A percentile compares a stretch with the other conserved stretches of the same genome.
These are phyloP conservation scores for Porphyrellus cyaneotinctus DNA, from an alignment of 768 basidiomycete genomes.

Conservation along the genomic window DNA sequence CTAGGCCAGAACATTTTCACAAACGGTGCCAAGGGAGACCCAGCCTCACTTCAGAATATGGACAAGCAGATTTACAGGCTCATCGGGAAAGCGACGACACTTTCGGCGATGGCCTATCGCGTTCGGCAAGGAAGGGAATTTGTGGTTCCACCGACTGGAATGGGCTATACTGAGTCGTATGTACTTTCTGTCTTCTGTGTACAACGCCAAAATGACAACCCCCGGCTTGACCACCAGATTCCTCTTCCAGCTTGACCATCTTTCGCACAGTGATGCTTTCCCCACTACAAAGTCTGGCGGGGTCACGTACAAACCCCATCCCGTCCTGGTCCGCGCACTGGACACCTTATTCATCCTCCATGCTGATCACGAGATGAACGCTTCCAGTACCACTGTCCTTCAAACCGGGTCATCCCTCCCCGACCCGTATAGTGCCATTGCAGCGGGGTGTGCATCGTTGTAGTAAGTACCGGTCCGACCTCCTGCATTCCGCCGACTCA, in stretches of 20 bases:
- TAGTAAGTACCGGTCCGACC: slow-evolving; percentile 53
- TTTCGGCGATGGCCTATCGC: slow-evolving; percentile 95
- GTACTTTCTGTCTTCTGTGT: not conserved
- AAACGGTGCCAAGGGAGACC: slow-evolving; percentile 60
- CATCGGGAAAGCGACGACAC: slow-evolving; percentile 83
- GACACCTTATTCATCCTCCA: slow-evolving; percentile 86
- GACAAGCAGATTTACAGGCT: slow-evolving; percentile 90
- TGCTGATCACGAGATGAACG: slow-evolving; percentile 90
- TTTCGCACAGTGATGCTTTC: slow-evolving; percentile 36
- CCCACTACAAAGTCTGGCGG: slow-evolving; percentile 42
- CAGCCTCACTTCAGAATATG: slow-evolving; percentile 68
- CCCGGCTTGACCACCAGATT: slow-evolving; percentile 44
- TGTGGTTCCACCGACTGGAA: slow-evolving; percentile 74
- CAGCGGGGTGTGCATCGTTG: slow-evolving; percentile 85
- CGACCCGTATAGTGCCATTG: slow-evolving; percentile 85
- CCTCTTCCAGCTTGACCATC: slow-evolving; percentile 87
- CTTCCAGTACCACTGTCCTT: slow-evolving; percentile 78
- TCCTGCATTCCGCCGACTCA: not conserved
- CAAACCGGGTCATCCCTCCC: slow-evolving; percentile 88
- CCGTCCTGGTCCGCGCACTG: slow-evolving; percentile 81
- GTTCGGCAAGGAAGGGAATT: slow-evolving; percentile 88
- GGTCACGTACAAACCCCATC: slow-evolving; percentile 67
- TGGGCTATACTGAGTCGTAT: slow-evolving; percentile 82
- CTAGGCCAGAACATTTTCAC: slow-evolving; percentile 78
- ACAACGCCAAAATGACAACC: not conserved